Base-by-base conservation (phyloP, 2,329 filamentous ascomycete genomes). In the Cladosporium sp. region DNA sequence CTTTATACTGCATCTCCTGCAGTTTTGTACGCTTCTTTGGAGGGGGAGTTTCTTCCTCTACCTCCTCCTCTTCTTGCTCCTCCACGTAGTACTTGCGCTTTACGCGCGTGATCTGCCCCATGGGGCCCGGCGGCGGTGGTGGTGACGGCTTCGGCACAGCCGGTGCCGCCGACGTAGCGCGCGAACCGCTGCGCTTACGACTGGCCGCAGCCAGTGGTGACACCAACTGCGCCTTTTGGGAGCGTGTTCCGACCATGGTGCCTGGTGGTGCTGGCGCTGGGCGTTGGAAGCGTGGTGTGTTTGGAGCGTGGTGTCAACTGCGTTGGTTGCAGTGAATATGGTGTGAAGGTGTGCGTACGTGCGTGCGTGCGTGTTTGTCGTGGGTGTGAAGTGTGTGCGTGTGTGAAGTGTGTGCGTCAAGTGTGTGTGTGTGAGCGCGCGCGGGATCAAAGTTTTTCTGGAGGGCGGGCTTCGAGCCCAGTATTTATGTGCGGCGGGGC, bases 191-290 rank as follows among this genome's bases (percentile, higher is more conserved):
- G 27, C 45, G 33, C 43, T 35, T 38, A 25, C 20, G 38, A 16
- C 35, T 40, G 36, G 12, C 33, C 18, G 45, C 27, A 16, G 36
- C 27, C 25, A 48, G 13, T 27, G 35, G 15, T 29, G 45, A 25
- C 35, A 19, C 36, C 15, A 38, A 16, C 13, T 18, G 3, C 9
- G 45, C 45, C 29, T 33, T 48, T 27, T 48, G 45, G 13, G 45
- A 48, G 22, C 45, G 36, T 16, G 45, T 48, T 33, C 35, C 45
- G 30, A 35, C 35, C 45, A 48, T 48, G 13, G 45, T 48, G 15
- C 16, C n/a, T 39, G 43, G 16, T 40, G 45, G 35, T 47, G 43
- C 9, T 38, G 20, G 35, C 30, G 43, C 19, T 16, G 7, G 11
- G 38, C 19, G 20, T 13, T n/a, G 19, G 6, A 7, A 19, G 12